Base-by-base conservation (phyloP, 75 land plant genomes). In the Larix kaempferi region DNA sequence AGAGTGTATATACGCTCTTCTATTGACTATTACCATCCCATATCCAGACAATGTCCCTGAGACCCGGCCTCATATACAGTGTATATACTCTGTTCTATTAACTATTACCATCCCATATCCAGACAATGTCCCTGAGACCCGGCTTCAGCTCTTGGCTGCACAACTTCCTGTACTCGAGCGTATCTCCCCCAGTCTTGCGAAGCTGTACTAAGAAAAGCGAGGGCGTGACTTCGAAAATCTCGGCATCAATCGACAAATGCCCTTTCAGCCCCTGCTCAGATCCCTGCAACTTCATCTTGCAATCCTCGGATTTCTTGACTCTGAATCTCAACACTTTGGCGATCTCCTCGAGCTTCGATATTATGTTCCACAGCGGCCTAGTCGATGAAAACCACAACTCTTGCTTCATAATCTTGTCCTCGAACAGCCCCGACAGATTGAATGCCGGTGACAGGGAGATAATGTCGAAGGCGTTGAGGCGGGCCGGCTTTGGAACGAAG, bases 211-310 rank as follows among this genome's bases (percentile, higher is more conserved):
- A 14, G 67, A 84, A 86, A 52, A 89, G 78, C 37, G 44, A 17
- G 16, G 91, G 87, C 14, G 89, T 79, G n/a, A 90, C 85, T 49
- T 90, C 88, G 83, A 87, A 90, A 25, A 90, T 85, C 86, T 88
- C 87, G 26, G 89, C 85, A 63, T 77, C 85, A 19, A 91, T 80
- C 2, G 82, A 64, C 77, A 91, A 66, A 71, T 82, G 75, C n/a
- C 87, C 87, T 49, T 86, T 82, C 29, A 85, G 79, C 21, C 89
- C 89, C 21, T 80, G 33, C 15, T 69, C 54, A 16, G 89, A 89
- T 78, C 88, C 88, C 17, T 61, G 15, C 4, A 85, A 85, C 76
- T 86, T 83, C 67, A 91, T 74, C 75, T 29, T 74, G 23, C 85
- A 78, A 59, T 89, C 87, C 39, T 84, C 82, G 74, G 78, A 1